These are phyloP conservation scores for Geoglossum cookeanum DNA, from an alignment of 2,329 filamentous ascomycete genomes.

Conservation along the genomic window DNA sequence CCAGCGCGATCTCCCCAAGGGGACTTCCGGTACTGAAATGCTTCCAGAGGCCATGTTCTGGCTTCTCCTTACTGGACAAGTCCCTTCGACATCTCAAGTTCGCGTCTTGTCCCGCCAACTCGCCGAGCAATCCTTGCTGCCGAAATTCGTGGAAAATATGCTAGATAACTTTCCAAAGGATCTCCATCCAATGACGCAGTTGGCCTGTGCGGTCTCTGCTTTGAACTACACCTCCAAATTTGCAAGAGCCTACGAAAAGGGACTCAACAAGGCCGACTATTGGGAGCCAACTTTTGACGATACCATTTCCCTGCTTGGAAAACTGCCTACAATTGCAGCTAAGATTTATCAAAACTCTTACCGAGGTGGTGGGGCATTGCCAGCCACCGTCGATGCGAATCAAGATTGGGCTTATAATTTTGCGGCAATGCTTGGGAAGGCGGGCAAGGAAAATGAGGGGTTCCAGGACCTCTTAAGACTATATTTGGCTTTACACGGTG, in stretches of 20 bases:
- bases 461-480: conserved; percentile 90
- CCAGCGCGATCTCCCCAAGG: conserved; percentile 83
- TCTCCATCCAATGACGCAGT: conserved; percentile 96
- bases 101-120: conserved; percentile 69
- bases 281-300: conserved; percentile 98
- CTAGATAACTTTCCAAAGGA: conserved; percentile 76
- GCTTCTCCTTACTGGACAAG: conserved; percentile 83
- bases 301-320: conserved; percentile 79
- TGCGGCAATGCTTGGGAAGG: conserved; percentile 84
- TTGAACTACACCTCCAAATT: conserved; percentile 90
- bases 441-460: conserved; percentile 68
- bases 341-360: conserved; percentile 94
- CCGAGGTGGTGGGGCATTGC: conserved; percentile 51
- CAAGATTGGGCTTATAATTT: conserved; percentile 99
- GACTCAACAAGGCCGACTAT: conserved; percentile 88
- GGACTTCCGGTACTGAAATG: conserved; percentile 85
- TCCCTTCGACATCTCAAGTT: conserved; percentile 67
- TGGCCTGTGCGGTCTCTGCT: conserved; percentile 86
- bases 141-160: conserved; percentile 68
- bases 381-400: conserved; percentile 55
- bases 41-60: conserved; percentile 99
- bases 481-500: conserved; percentile 90
- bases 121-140: conserved; percentile 68
- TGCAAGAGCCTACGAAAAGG: conserved; percentile 78
- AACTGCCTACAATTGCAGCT: conserved; percentile 88